phyloP scores from a whole-genome alignment of 2,329 filamentous ascomycete genomes.

The Trichophyton simii region DNA sequence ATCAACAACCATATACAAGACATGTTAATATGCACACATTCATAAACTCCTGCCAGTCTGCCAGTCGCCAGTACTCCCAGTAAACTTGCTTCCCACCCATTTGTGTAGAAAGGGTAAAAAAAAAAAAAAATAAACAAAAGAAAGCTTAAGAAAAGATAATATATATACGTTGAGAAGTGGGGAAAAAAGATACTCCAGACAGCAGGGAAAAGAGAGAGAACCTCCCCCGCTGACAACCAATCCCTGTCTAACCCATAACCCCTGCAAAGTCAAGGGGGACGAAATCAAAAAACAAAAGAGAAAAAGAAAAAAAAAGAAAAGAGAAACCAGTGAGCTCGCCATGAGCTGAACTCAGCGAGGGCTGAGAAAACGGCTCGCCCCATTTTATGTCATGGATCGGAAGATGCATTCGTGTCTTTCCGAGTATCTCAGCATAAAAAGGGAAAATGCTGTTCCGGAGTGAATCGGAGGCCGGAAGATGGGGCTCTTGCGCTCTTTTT shows the following conservation, averaged over 20 bases:
- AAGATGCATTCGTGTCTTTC: not conserved
- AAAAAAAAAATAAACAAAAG: not conserved
- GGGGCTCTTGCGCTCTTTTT: not conserved
- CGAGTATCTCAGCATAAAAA: not conserved
- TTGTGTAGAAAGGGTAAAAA: not conserved
- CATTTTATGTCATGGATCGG: not conserved
- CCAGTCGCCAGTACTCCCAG: not conserved
- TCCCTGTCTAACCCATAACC: not conserved
- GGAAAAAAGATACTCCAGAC: not conserved
- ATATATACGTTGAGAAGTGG: not conserved
- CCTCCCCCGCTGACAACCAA: not conserved
- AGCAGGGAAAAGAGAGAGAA: not conserved
- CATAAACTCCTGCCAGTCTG: not conserved
- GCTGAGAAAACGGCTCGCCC: not conserved
- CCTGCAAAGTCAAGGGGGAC: not conserved
- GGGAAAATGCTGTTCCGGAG: not conserved
- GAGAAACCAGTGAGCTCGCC: not conserved
- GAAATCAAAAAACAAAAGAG: not conserved
- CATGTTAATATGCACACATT: not conserved
- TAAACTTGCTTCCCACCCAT: not conserved
- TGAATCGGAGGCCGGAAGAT: not conserved
- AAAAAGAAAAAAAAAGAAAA: not conserved
- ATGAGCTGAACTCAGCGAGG: not conserved
- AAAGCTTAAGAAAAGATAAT: not conserved
- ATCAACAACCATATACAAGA: not conserved